Base-by-base conservation (phyloP, 176 grass and related monocot species). In the Hsuehochloa calcarea region DNA sequence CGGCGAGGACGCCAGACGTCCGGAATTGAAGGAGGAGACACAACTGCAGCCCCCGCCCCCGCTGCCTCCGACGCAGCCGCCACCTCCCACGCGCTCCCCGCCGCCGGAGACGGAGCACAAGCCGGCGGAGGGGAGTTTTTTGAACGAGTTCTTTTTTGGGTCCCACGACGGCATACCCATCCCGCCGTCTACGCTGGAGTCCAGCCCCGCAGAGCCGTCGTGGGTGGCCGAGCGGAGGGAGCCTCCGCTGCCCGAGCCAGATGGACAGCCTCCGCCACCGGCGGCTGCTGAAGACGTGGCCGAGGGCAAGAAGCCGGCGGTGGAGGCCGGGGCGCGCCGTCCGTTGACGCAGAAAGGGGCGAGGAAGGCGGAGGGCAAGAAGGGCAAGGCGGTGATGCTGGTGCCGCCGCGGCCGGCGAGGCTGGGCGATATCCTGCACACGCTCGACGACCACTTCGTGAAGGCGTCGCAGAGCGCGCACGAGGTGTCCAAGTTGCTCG, bases 401-500 rank as follows among this genome's bases (percentile, higher is more conserved):
- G 39, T 51, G 58, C 10, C 80, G 23, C 64, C 62, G 25, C 64
- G 26, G 56, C 20, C 72, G 49, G 65, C 79, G 14, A 88, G 46
- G 75, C 70, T 99, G 15, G 83, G 91, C 56, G 77, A 96, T 29
- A 70, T 99, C 55, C 74, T 99, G n/a, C 91, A 66, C 52, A 62
- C 17, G 38, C 88, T 99, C 19, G 93, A 99, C 55, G 88, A 94
- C 0, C 78, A 92, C 63, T 99, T 99, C 81, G 62, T 99, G 46
- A 84, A 71, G 86, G 93, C 93, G 40, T 99, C 88, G 0, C 69
- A 91, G 70, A 89, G 91, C 79, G 82, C 96, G 60, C 93, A 94
- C 73, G 85, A 96, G 7, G 96, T 99, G 56, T 92, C 91, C 43
- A 99, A 96, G 88, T 77, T 92, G 86, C 92, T 99, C 12, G 96